Conservation (phyloP, 176 grass and related monocot species). For the Musa schizocarpa region DNA sequence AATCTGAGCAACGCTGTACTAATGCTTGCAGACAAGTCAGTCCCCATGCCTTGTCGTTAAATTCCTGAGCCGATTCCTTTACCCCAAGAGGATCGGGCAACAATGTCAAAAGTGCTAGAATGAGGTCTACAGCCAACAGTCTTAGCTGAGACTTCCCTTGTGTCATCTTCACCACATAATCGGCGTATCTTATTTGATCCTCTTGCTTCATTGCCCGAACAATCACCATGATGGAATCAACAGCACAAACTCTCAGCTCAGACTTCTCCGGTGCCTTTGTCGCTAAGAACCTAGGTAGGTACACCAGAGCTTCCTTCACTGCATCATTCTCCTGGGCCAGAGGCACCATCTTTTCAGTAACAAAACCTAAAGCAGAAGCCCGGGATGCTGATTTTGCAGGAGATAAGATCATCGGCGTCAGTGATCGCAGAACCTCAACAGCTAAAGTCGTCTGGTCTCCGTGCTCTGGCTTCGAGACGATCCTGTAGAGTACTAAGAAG, state of each 20-base stretch:
- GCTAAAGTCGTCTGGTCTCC: slow-evolving; percentile 30
- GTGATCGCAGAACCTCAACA: slow-evolving; percentile 47
- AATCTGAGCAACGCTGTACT: slow-evolving; percentile 63
- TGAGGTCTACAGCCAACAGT: slow-evolving; percentile 71
- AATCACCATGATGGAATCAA: slow-evolving; percentile 69
- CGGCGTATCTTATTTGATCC: slow-evolving; percentile 29
- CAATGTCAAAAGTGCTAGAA: slow-evolving; percentile 42
- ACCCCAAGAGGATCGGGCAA: slow-evolving; percentile 19
- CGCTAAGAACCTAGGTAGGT: slow-evolving; percentile 62
- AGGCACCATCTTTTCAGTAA: slow-evolving; percentile 51
- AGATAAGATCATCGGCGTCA: slow-evolving; percentile 36
- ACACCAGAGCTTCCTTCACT: slow-evolving; percentile 45
- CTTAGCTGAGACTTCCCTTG: slow-evolving; percentile 56
- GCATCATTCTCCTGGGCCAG: slow-evolving; percentile 45
- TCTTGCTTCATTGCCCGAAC: slow-evolving; percentile 29
- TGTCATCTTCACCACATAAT: slow-evolving; percentile 54
- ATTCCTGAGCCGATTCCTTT: not conserved
- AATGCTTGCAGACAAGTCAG: slow-evolving; percentile 46
- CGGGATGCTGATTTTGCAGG: slow-evolving; percentile 27
- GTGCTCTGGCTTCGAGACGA: slow-evolving; percentile 39
- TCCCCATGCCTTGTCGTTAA: slow-evolving; percentile 35
- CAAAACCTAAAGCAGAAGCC: slow-evolving; percentile 41
- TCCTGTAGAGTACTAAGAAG: slow-evolving; percentile 41
- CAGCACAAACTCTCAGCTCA: slow-evolving; percentile 49
- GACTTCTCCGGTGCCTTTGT: slow-evolving; percentile 69